phyloP scores from a whole-genome alignment of 805 yeast genomes.

The Candida stauntonica region DNA sequence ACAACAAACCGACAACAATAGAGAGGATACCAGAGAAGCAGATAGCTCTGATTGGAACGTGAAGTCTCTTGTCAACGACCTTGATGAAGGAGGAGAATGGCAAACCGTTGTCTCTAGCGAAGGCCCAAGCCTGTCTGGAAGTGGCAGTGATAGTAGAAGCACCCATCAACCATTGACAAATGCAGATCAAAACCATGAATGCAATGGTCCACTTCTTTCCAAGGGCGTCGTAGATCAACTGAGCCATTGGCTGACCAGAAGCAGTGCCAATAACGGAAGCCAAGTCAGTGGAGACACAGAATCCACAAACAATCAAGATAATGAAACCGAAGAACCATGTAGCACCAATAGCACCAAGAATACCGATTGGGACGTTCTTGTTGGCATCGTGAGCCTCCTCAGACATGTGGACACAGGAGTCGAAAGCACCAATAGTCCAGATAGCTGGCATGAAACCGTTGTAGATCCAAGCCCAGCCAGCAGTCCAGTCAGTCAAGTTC shows the following conservation, averaged over 20 bases:
- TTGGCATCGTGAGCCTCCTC: slow-evolving; percentile 65
- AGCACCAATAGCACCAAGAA: slow-evolving; percentile 49
- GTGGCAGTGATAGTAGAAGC: slow-evolving; percentile 54
- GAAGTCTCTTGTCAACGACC: slow-evolving; percentile 48
- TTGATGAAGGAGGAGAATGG: slow-evolving; percentile 56
- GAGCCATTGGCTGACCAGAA: slow-evolving; percentile 64
- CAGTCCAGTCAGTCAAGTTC: slow-evolving; percentile 48
- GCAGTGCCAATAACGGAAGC: slow-evolving; percentile 26
- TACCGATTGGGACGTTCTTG: slow-evolving; percentile 58
- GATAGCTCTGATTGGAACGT: slow-evolving; percentile 68
- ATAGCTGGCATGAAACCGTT: slow-evolving; percentile 58
- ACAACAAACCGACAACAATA: slow-evolving; percentile 36
- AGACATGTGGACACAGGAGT: slow-evolving; percentile 68
- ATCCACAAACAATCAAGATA: slow-evolving; percentile 43
- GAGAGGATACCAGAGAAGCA: slow-evolving; percentile 36
- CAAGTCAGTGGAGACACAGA: slow-evolving; percentile 4
- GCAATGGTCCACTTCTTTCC: slow-evolving; percentile 68
- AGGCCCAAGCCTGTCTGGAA: slow-evolving; percentile 70
- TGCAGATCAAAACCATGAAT: slow-evolving; percentile 52
- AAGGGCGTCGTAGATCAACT: slow-evolving; percentile 55
- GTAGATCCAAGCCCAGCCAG: slow-evolving; percentile 49
- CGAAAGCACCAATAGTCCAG: slow-evolving; percentile 74
- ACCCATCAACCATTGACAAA: slow-evolving; percentile 68
- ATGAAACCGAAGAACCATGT: slow-evolving; percentile 58
- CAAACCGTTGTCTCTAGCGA: slow-evolving; percentile 71